phyloP scores from a whole-genome alignment of 73 alveolate genomes.

The Diophrys sp. region DNA sequence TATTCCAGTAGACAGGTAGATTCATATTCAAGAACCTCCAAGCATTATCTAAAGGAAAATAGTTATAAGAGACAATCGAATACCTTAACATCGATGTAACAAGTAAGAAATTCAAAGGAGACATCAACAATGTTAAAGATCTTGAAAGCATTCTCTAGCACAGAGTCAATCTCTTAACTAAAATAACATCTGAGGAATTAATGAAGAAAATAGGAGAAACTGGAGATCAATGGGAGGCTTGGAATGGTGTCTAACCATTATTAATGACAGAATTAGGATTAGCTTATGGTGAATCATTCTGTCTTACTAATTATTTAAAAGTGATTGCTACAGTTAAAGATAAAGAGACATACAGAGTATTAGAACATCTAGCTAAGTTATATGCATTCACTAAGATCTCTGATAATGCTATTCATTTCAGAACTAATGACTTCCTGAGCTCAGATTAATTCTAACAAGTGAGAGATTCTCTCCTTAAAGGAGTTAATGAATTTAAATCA shows the following conservation, averaged over 20 bases:
- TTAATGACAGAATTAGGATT: neutral
- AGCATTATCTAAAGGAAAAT: slow-evolving; percentile 19
- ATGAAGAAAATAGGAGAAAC: neutral
- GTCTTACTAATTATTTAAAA: neutral
- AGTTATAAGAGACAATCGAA: slow-evolving; percentile 7
- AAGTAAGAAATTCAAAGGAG: slow-evolving; percentile 1
- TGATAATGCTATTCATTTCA: slow-evolving; percentile 7
- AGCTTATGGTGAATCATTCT: slow-evolving; percentile 12
- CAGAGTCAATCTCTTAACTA: neutral
- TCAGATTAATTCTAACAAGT: neutral
- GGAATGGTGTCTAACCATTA: slow-evolving; percentile 1
- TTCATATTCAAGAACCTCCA: slow-evolving; percentile 21
- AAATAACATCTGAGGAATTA: neutral
- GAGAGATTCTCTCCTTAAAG: neutral
- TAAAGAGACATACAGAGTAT: neutral
- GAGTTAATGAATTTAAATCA: neutral
- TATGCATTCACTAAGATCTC: neutral
- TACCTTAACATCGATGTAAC: neutral
- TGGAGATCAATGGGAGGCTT: neutral
- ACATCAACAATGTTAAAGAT: slow-evolving; percentile 1
- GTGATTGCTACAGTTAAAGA: neutral
- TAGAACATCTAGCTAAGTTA: slow-evolving; percentile 1
- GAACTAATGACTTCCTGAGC: neutral
- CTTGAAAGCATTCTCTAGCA: neutral
- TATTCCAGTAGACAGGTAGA: slow-evolving; percentile 45